Conservation (phyloP, 2,329 filamentous ascomycete genomes). For the Ceratocystis albifundus region DNA sequence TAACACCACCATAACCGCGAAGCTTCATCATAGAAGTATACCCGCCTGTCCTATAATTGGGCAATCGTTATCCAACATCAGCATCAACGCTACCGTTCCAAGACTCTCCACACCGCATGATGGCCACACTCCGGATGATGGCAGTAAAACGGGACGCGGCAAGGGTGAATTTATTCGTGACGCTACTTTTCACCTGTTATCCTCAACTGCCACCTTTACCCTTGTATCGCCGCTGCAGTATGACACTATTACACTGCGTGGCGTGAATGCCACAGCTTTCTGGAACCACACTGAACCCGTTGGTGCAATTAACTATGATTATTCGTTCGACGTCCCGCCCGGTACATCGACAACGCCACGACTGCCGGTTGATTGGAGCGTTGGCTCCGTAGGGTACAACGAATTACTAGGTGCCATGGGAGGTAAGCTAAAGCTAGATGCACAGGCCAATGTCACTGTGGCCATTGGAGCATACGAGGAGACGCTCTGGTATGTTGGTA, state of each 20-base stretch:
- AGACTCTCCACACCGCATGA: slow-evolving; percentile 45
- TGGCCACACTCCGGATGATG: slow-evolving; percentile 17
- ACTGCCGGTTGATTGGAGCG: slow-evolving; percentile 69
- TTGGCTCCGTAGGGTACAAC: slow-evolving; percentile 70
- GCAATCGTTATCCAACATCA: slow-evolving; percentile 57
- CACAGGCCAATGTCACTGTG: slow-evolving; percentile 62
- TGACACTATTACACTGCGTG: slow-evolving; percentile 64
- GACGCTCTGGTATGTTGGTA: slow-evolving; percentile 56
- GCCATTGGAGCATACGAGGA: slow-evolving; percentile 65
- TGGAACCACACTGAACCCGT: slow-evolving; percentile 71
- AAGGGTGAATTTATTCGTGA: slow-evolving; percentile 58
- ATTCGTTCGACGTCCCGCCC: slow-evolving; percentile 65
- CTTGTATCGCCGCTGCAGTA: slow-evolving; percentile 65
- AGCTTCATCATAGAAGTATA: slow-evolving; percentile 59
- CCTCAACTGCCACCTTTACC: slow-evolving; percentile 75
- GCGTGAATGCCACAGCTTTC: slow-evolving; percentile 71
- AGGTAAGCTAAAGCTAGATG: slow-evolving; percentile 66
- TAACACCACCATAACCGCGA: slow-evolving; percentile 69
- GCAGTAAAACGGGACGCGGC: slow-evolving; percentile 29
- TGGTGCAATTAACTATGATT: slow-evolving; percentile 63
- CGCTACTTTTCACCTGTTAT: slow-evolving; percentile 75
- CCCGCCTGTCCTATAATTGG: slow-evolving; percentile 63
- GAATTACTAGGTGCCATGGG: slow-evolving; percentile 70
- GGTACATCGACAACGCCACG: slow-evolving; percentile 60
- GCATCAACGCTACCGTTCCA: slow-evolving; percentile 61